A percentile compares a stretch with the other conserved stretches of the same genome.
These are phyloP conservation scores for Phaeophleospora eucalypticola DNA, from an alignment of 2,329 filamentous ascomycete species.

Conservation along the genomic window DNA sequence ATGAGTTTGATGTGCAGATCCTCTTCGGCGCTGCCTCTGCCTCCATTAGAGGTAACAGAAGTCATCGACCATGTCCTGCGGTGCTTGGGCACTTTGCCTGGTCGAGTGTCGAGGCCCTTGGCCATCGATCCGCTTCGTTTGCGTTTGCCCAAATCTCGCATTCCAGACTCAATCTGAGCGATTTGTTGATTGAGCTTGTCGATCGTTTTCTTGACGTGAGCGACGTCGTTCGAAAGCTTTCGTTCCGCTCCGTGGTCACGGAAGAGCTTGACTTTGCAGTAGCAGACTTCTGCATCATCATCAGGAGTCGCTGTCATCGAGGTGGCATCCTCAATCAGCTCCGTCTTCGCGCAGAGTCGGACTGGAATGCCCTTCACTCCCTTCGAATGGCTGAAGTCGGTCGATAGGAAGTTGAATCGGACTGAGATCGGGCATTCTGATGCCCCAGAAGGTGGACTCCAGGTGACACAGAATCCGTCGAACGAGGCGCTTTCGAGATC, in stretches of 20 bases:
- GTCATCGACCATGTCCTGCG: constrained; percentile 95
- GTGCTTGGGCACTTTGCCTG: constrained; percentile 83
- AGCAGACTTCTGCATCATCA: constrained; percentile 67
- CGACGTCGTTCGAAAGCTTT: constrained; percentile 89
- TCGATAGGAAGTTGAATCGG: constrained; percentile 97
- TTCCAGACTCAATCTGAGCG: constrained; percentile 62
- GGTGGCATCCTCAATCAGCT: constrained; percentile 50
- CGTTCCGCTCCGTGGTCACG: constrained; percentile 92
- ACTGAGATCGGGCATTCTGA: constrained; percentile 84
- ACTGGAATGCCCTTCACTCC: constrained; percentile 97
- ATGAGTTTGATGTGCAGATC: constrained; percentile 75
- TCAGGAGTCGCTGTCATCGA: constrained; percentile 26
- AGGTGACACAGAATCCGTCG: constrained; percentile 87
- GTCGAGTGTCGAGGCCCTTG: constrained; percentile 52
- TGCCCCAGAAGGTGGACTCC: constrained; percentile 63
- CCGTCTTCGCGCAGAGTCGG: constrained; percentile 85
- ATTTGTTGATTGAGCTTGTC: constrained; percentile 96
- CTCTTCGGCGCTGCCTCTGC: constrained; percentile 53
- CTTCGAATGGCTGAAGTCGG: constrained; percentile 97
- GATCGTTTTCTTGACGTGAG: constrained; percentile 93
- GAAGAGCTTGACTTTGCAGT: constrained; percentile 96
- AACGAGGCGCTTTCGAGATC: constrained; percentile 66
- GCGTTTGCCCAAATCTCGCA: constrained; percentile 57
- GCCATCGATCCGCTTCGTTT: constrained; percentile 54
- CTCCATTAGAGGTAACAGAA: constrained; percentile 51